Evolutionary conservation across 1,284 basidiomycete genomes (phyloP).

Genomic region (Omphalotus olearius): DNA sequence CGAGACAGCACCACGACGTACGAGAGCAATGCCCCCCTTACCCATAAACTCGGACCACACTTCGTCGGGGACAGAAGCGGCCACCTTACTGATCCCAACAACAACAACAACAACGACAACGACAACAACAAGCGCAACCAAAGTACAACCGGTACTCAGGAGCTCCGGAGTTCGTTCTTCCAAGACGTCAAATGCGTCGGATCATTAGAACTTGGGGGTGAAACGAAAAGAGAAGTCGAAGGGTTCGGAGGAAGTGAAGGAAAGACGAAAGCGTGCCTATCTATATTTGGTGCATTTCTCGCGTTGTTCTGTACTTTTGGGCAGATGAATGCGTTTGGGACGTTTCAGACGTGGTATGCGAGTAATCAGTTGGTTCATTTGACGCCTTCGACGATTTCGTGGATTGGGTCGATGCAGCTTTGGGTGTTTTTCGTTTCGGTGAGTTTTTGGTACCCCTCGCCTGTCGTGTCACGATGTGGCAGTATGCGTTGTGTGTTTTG

Average conservation of each 20-base stretch:
- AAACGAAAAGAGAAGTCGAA: no score
- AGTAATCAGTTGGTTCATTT: slow-evolving; percentile 35
- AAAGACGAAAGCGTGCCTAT: slow-evolving; percentile 18
- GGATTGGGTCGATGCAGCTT: slow-evolving; percentile 49
- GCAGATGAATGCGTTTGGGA: slow-evolving; percentile 48
- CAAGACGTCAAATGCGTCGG: no score
- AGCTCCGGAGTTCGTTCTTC: neutral
- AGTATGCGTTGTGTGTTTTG: no score
- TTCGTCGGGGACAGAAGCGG: no score
- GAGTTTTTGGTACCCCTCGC: no score
- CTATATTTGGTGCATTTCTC: slow-evolving; percentile 42
- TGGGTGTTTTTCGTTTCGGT: slow-evolving; percentile 51
- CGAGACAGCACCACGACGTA: slow-evolving; percentile 10
- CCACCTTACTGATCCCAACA: neutral
- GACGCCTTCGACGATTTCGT: slow-evolving; percentile 41
- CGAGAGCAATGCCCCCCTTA: neutral
- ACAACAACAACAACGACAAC: neutral
- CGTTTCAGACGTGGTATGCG: slow-evolving; percentile 46
- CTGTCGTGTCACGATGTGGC: no score
- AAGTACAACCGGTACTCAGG: no score
- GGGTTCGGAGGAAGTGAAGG: neutral
- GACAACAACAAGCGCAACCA: neutral
- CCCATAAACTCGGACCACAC: neutral
- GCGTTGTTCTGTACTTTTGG: slow-evolving; percentile 48
- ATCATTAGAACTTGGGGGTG: no score